Conservation (phyloP, 176 grass and related monocot species). For the Panicum miliaceum region DNA sequence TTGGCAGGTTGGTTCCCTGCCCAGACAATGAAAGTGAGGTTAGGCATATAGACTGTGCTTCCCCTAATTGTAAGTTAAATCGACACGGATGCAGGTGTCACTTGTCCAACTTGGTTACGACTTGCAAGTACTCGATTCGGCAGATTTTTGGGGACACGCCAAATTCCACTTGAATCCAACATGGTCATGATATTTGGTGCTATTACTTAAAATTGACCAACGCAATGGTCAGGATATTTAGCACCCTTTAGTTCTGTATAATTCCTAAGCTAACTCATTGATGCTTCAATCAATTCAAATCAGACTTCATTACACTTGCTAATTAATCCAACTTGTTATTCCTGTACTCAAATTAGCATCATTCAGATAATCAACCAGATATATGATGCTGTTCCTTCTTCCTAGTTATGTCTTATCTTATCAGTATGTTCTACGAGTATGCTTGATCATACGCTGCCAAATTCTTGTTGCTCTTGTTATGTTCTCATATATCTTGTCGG, state of each 20-base stretch:
- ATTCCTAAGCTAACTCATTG: neutral
- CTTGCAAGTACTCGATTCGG: neutral
- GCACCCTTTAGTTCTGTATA: neutral
- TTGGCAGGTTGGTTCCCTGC: neutral
- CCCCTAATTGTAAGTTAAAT: neutral
- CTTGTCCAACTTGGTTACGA: neutral
- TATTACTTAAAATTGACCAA: neutral
- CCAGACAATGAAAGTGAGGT: neutral
- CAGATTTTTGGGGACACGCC: neutral
- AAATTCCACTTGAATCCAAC: no score
- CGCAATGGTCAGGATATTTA: neutral
- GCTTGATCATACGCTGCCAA: neutral
- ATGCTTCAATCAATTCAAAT: neutral
- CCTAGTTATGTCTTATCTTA: neutral
- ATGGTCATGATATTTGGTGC: neutral
- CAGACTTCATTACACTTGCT: neutral
- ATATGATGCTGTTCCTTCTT: neutral
- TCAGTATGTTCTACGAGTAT: neutral
- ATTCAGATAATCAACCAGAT: neutral
- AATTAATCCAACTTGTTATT: neutral
- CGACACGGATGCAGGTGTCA: neutral
- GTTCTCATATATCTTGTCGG: neutral
- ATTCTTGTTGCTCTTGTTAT: neutral
- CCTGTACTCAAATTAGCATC: neutral
- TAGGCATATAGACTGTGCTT: neutral